Evolutionary conservation across 2,329 filamentous ascomycete species (phyloP).

Genomic region (Diaporthe sp.): DNA sequence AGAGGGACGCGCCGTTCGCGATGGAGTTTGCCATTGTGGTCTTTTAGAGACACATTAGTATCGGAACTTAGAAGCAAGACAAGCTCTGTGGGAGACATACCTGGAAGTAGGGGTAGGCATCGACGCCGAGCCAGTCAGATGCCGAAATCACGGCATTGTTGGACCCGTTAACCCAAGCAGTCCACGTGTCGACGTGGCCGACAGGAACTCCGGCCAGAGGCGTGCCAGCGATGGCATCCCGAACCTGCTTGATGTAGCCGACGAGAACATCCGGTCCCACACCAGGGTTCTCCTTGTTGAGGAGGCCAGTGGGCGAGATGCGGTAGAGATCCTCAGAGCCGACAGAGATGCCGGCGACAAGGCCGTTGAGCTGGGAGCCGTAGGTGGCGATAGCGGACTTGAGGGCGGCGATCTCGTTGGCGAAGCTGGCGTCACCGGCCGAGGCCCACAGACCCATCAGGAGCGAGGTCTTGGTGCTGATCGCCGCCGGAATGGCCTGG

Average conservation of each 20-base stretch:
- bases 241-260: conserved; percentile 78
- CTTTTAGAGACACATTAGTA: conserved; percentile 59
- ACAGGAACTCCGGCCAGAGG: conserved; percentile 68
- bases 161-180: conserved; percentile 78
- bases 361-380: conserved; percentile 72
- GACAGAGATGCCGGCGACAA: conserved; percentile 86
- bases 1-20: conserved; percentile 72
- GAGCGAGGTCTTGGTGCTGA: conserved; percentile 81
- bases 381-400: conserved; percentile 77
- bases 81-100: neutral
- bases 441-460: conserved; percentile 89
- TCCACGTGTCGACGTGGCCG: conserved; percentile 94
- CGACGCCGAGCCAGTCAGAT: conserved; percentile 84
- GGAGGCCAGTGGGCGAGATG: conserved; percentile 76
- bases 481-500: conserved; percentile 84
- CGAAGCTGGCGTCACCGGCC: conserved; percentile 69
- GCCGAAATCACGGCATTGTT: conserved; percentile 78
- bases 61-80: neutral
- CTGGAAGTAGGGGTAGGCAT: conserved; percentile 85
- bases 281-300: conserved; percentile 73
- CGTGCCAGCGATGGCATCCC: conserved; percentile 73
- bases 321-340: conserved; percentile 91
- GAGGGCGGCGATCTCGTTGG: conserved; percentile 81
- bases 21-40: conserved; percentile 76
- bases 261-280: conserved; percentile 72